These are phyloP conservation scores for Gomphus bonarii DNA, from an alignment of 1,284 basidiomycete genomes.

Conservation along the genomic window DNA sequence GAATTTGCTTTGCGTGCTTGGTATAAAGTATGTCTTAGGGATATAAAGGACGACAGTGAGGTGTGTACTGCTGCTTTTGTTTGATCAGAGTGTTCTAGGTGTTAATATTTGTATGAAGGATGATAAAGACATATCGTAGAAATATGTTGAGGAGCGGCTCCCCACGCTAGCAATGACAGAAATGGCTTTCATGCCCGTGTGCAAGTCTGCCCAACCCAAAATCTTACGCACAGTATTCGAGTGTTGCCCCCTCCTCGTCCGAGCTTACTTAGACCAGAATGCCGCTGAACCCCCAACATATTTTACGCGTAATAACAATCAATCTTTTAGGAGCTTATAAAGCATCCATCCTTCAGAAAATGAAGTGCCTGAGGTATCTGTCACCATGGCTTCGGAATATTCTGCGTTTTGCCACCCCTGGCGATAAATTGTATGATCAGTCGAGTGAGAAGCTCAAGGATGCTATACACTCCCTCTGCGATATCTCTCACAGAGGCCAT, in stretches of 20 bases:
- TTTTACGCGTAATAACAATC: not conserved
- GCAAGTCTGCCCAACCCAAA: not conserved
- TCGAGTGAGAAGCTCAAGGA: constrained; percentile 54
- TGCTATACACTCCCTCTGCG: constrained; percentile 66
- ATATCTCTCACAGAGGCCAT: constrained; percentile 44
- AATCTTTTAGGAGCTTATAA: constrained; percentile 8
- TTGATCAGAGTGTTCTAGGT: constrained; percentile 2
- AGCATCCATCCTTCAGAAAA: constrained; percentile 39
- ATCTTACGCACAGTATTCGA: not conserved
- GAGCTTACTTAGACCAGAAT: no score
- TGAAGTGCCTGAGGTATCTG: constrained; percentile 70
- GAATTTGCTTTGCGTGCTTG: not conserved
- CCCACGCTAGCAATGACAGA: not conserved
- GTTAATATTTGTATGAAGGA: not conserved
- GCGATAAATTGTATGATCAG: constrained; percentile 51
- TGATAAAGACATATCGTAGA: not conserved
- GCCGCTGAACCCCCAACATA: not conserved
- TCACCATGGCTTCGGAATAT: constrained; percentile 83
- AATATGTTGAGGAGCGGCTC: not conserved
- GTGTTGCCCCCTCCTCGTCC: not conserved
- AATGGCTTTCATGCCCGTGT: not conserved
- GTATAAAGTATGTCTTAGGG: not conserved
- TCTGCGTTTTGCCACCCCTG: constrained; percentile 60
- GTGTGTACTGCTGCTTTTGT: not conserved
- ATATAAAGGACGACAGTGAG: not conserved